Conservation (phyloP, 164 flowering plant genomes). For the Vitis rotundifolia region DNA sequence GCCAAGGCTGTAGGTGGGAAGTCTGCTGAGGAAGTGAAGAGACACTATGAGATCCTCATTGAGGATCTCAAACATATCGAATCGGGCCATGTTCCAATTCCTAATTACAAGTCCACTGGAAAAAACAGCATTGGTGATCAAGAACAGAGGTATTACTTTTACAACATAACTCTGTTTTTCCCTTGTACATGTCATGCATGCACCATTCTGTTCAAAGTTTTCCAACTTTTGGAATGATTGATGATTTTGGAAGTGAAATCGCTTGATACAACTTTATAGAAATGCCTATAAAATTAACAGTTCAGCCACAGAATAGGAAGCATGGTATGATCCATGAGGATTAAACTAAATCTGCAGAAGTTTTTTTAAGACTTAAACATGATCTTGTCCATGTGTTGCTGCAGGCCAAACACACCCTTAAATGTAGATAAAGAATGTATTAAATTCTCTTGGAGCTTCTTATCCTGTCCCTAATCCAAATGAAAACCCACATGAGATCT, state of each 20-base stretch:
- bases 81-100: conserved; percentile 37
- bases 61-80: conserved; percentile 42
- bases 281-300: no score
- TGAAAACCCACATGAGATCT: neutral
- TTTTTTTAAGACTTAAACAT: no score
- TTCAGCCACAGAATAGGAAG: no score
- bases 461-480: conserved; percentile 11
- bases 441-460: conserved; percentile 2
- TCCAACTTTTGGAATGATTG: no score
- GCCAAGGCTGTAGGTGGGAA: conserved; percentile 45
- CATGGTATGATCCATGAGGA: no score
- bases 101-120: conserved; percentile 23
- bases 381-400: no score
- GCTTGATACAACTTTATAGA: no score
- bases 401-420: no score
- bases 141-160: conserved; percentile 10
- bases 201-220: neutral
- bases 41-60: conserved; percentile 37
- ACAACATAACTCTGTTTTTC: neutral
- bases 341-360: no score
- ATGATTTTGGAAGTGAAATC: no score
- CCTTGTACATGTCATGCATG: neutral
- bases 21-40: conserved; percentile 40
- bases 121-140: conserved; percentile 5
- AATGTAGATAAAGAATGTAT: no score